Evolutionary conservation across 768 basidiomycete species (phyloP), one percentile per base, ranked within the genome.

Genomic region (Holtermannia corniformis): DNA sequence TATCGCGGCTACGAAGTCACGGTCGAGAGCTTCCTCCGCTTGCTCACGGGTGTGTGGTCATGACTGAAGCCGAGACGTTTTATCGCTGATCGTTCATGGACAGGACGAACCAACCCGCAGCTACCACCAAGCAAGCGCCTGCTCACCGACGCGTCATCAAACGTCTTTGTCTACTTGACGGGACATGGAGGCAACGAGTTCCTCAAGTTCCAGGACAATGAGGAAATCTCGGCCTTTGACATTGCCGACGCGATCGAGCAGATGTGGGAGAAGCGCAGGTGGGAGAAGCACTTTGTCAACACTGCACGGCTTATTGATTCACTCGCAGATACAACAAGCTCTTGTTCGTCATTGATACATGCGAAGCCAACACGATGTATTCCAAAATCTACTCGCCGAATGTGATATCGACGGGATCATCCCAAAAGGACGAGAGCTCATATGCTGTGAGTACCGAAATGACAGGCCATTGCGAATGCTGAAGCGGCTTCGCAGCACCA

Each of bases 151-250:
- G 85, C 88, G 52, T 77, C 82, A 24, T 90, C 87, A 4, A 97
- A 97, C 64, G 78, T 99, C 55, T 96, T 97, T 67, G 82, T 99
- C 19, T 97, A 95, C 73, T 87, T 97, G 88, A 93, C 95, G 0
- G 95, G 95, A 0, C 95, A 97, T 62, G 95, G 95, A 12, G 95
- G 95, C 0, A 86, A 93, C 63, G 95, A 95, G 72, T 99, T 97
- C 70, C 81, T 99, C 66, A 97, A 99, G 71, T 97, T 99, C 72
- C 95, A 99, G 68, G 95, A 99, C 68, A 91, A 87, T 69, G 95
- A 97, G 72, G 95, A 99, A 71, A 89, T 97, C 62, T 89, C 86
- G 54, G 90, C 93, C 0, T 89, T 86, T 53, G 95, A 97, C 68
- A 81, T 97, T n/a, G 93, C 93, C 0, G 93, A 97, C 68, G 92